A percentile compares a stretch with the other conserved stretches of the same genome.
These are phyloP conservation scores for Asterionellopsis glacialis DNA, from an alignment of 108 stramenopile species.

Conservation along the genomic window DNA sequence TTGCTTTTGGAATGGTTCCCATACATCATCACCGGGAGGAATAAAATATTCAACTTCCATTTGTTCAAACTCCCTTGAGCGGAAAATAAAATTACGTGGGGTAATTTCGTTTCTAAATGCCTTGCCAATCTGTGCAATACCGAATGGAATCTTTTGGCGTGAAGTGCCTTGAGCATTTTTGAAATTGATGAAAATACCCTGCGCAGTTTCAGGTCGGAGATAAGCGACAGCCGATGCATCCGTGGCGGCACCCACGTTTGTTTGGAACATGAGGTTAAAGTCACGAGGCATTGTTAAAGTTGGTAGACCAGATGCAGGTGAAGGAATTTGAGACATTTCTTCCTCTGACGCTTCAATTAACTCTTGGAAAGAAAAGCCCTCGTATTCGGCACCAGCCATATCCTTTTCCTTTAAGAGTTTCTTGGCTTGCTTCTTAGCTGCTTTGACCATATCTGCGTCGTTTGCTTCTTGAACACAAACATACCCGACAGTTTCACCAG, in stretches of 20 bases:
- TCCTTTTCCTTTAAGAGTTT: constrained; percentile 55
- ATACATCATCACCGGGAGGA: constrained; percentile 82
- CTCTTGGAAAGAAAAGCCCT: constrained; percentile 72
- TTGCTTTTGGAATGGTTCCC: constrained; percentile 69
- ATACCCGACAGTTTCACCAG: constrained; percentile 56
- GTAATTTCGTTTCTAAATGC: constrained; percentile 99
- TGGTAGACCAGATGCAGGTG: constrained; percentile 84
- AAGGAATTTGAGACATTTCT: constrained; percentile 81
- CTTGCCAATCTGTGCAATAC: constrained; percentile 97
- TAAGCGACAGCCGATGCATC: constrained; percentile 83
- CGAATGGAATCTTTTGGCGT: constrained; percentile 88
- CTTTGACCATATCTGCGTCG: constrained; percentile 79
- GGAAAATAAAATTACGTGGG: constrained; percentile 95
- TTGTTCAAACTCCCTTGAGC: constrained; percentile 97
- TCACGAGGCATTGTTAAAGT: constrained; percentile 90
- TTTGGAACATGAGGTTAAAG: constrained; percentile 99
- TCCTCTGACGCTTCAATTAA: constrained; percentile 74
- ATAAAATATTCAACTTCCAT: constrained; percentile 97
- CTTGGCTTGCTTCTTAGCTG: constrained; percentile 63
- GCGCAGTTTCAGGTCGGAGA: constrained; percentile 97
- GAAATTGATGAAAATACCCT: constrained; percentile 97
- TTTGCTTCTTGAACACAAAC: constrained; percentile 89
- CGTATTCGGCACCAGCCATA: constrained; percentile 14
- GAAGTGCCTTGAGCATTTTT: constrained; percentile 81
- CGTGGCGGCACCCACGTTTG: constrained; percentile 85